Evolutionary conservation across 352 stramenopile genomes (phyloP).

Genomic region (Blastocystis sp.): DNA sequence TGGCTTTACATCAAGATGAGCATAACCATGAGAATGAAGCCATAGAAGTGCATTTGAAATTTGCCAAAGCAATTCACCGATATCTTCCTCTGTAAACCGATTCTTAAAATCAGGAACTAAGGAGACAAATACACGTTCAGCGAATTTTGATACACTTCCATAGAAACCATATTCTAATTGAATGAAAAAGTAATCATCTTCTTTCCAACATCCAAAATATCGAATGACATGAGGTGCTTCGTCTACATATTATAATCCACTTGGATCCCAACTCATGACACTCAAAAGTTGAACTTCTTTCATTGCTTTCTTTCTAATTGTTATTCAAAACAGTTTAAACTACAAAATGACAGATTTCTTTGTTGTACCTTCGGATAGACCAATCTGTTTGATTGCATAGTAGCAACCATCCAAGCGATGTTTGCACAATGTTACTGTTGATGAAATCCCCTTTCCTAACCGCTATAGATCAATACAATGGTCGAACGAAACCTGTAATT

Average conservation of each 20-base stretch:
- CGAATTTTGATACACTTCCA: neutral
- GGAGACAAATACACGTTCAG: neutral
- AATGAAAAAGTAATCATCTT: constrained; percentile 53
- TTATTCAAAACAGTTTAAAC: neutral
- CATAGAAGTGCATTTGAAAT: constrained; percentile 69
- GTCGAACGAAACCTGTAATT: neutral
- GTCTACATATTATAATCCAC: neutral
- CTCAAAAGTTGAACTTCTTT: constrained; percentile 23
- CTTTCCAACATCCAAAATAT: constrained; percentile 32
- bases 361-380: neutral
- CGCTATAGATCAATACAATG: neutral
- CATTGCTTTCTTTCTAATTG: neutral
- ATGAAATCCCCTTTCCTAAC: constrained; percentile 32
- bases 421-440: constrained; percentile 48
- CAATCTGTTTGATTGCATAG: constrained; percentile 55
- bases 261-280: neutral
- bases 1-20: constrained; percentile 71
- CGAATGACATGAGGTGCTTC: constrained; percentile 33
- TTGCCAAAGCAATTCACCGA: neutral
- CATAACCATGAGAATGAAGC: constrained; percentile 76
- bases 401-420: constrained; percentile 56
- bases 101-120: neutral
- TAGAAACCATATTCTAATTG: constrained; percentile 47
- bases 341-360: neutral
- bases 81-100: constrained; percentile 7